A percentile compares a stretch with the other conserved stretches of the same genome.
Evolutionary conservation across 768 basidiomycete genomes (phyloP).

Genomic region (Phylloporus rhodoxanthus): DNA sequence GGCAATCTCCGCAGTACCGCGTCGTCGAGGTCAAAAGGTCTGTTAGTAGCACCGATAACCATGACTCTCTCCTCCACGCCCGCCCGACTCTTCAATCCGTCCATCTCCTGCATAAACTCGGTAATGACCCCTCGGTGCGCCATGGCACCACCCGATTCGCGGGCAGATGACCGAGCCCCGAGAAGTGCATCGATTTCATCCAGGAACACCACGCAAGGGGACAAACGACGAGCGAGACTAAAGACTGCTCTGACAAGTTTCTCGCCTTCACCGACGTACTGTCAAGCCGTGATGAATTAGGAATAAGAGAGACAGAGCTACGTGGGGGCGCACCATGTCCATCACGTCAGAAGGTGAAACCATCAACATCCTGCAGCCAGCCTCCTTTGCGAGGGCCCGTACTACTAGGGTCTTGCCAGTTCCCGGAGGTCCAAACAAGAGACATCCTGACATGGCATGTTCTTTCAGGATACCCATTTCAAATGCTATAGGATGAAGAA

Average conservation of each 20-base stretch:
- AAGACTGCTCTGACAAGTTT: constrained; percentile 89
- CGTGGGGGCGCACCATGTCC: constrained; percentile 70
- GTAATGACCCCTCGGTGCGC: constrained; percentile 87
- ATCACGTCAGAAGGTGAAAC: constrained; percentile 91
- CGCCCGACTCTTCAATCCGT: constrained; percentile 64
- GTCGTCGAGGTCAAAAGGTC: constrained; percentile 87
- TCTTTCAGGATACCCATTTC: constrained; percentile 84
- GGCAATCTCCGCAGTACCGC: constrained; percentile 87
- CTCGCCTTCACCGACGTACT: constrained; percentile 89
- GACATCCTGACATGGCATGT: constrained; percentile 85
- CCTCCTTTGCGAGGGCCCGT: constrained; percentile 87
- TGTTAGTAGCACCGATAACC: constrained; percentile 90
- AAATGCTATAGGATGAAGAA: constrained; percentile 85
- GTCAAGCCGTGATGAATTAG: constrained; percentile 5
- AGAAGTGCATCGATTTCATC: constrained; percentile 95
- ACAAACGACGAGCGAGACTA: constrained; percentile 73
- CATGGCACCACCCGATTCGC: constrained; percentile 71
- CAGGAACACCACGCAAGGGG: constrained; percentile 90
- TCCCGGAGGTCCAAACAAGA: constrained; percentile 90
- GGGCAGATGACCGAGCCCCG: constrained; percentile 72
- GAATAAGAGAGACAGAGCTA: background rate
- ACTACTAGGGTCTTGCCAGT: constrained; percentile 89
- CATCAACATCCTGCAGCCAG: constrained; percentile 88
- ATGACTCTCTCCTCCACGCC: constrained; percentile 71
- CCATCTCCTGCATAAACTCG: constrained; percentile 97